Conservation (phyloP, 2,329 filamentous ascomycete genomes). For the Claviceps pusilla region DNA sequence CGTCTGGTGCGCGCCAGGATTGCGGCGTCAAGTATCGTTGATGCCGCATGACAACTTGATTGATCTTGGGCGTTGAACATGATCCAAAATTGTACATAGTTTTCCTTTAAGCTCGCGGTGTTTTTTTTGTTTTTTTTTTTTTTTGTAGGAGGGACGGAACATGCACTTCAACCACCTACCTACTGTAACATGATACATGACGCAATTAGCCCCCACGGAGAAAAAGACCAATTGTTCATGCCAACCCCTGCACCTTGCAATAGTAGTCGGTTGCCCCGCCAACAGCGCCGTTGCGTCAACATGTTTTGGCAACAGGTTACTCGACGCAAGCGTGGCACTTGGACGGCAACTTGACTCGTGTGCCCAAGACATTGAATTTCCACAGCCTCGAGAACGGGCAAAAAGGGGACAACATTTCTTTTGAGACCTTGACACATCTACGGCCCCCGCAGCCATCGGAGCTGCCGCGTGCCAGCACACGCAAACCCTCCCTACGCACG, state of each 20-base stretch:
- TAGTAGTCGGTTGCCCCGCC: conserved; percentile 1
- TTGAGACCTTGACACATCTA: no score
- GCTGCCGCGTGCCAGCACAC: conserved; percentile 5
- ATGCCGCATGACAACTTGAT: no score
- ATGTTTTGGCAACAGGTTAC: background rate
- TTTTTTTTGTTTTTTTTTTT: no score
- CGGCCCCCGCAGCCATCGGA: no score
- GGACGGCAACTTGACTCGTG: background rate
- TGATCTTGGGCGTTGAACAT: no score
- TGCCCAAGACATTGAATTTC: background rate
- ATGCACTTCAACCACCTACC: no score
- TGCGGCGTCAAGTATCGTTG: no score
- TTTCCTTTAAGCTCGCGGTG: no score
- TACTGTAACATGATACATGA: background rate
- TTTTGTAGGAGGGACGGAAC: no score
- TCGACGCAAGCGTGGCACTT: background rate
- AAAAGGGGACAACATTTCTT: no score
- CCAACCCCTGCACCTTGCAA: background rate
- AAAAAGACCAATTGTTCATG: background rate
- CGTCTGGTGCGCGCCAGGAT: background rate
- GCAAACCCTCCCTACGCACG: no score
- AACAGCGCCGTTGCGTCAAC: background rate
- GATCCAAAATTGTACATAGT: no score
- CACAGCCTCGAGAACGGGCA: background rate
- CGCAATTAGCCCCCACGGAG: background rate